Evolutionary conservation across 148 eudicot genomes (phyloP).

Genomic region (Agrostemma githago): DNA sequence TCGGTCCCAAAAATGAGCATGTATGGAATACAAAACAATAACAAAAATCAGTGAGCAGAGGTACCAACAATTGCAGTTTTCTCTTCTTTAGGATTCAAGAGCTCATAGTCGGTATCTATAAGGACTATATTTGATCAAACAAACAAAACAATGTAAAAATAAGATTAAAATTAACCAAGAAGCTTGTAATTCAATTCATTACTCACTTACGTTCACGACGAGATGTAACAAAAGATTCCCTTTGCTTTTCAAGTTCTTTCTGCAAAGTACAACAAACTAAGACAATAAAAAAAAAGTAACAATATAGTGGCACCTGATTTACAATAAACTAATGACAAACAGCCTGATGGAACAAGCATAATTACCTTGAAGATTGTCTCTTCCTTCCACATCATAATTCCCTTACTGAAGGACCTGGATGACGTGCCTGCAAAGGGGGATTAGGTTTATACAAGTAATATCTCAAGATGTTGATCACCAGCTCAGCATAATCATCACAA

Average conservation of each 20-base stretch:
- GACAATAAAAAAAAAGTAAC: not conserved
- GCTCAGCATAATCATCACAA: not conserved
- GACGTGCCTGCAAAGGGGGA: constrained; percentile 66
- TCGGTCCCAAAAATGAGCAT: not conserved
- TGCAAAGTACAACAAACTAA: constrained; percentile 27
- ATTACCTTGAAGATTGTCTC: constrained; percentile 73
- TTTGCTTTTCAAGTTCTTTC: constrained; percentile 51
- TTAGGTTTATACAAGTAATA: constrained; percentile 8
- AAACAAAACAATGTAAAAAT: not conserved
- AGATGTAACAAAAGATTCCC: constrained; percentile 49
- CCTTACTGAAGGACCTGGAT: constrained; percentile 80
- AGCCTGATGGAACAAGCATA: constrained; percentile 64
- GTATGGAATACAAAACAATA: not conserved
- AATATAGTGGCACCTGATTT: not conserved
- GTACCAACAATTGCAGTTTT: constrained; percentile 58
- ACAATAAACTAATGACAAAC: constrained; percentile 42
- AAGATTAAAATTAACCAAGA: not conserved
- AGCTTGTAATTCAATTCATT: not conserved
- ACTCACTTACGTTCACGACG: constrained; percentile 75
- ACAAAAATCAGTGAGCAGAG: not conserved
- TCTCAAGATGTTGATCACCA: constrained; percentile 5
- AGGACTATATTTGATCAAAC: constrained; percentile 42
- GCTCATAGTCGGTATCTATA: constrained; percentile 64
- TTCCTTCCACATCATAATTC: constrained; percentile 92
- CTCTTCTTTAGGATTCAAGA: constrained; percentile 58